These are phyloP conservation scores for Candida quercuum DNA, from an alignment of 805 yeast species.

Conservation along the genomic window DNA sequence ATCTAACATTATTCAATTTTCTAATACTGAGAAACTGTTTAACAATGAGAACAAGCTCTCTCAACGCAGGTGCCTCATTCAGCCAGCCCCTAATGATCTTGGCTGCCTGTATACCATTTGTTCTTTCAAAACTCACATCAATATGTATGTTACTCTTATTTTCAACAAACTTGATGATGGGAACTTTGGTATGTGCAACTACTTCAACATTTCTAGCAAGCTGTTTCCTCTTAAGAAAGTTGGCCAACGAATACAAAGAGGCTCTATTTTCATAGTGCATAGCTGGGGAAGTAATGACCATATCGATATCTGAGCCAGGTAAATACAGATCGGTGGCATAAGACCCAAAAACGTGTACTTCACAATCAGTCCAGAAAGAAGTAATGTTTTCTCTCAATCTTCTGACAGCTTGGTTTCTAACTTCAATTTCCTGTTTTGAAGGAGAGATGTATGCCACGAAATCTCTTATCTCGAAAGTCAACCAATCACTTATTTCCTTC, in stretches of 20 bases:
- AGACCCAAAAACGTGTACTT: constrained; percentile 86
- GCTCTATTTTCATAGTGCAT: constrained; percentile 57
- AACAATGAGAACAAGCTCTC: constrained; percentile 76
- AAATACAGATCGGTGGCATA: constrained; percentile 88
- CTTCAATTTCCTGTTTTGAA: constrained; percentile 60
- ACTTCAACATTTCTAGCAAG: constrained; percentile 76
- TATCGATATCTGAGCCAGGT: constrained; percentile 94
- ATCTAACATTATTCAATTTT: constrained; percentile 77
- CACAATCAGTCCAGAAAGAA: constrained; percentile 71
- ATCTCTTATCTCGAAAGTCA: constrained; percentile 79
- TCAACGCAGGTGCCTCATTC: constrained; percentile 63
- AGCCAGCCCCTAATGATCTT: constrained; percentile 73
- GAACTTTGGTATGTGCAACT: constrained; percentile 86
- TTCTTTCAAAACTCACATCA: constrained; percentile 86
- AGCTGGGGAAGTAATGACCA: constrained; percentile 68
- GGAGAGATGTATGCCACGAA: constrained; percentile 86
- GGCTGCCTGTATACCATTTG: constrained; percentile 81
- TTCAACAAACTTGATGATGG: constrained; percentile 88
- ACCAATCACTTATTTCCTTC: constrained; percentile 79
- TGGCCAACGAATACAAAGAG: constrained; percentile 66
- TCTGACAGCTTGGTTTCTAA: constrained; percentile 61
- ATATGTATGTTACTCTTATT: constrained; percentile 64
- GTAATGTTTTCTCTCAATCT: constrained; percentile 49
- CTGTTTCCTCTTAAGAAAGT: constrained; percentile 56
- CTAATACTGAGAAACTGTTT: constrained; percentile 82